These are phyloP conservation scores for Biscogniauxia marginata DNA, from an alignment of 2,329 filamentous ascomycete genomes.

Conservation along the genomic window DNA sequence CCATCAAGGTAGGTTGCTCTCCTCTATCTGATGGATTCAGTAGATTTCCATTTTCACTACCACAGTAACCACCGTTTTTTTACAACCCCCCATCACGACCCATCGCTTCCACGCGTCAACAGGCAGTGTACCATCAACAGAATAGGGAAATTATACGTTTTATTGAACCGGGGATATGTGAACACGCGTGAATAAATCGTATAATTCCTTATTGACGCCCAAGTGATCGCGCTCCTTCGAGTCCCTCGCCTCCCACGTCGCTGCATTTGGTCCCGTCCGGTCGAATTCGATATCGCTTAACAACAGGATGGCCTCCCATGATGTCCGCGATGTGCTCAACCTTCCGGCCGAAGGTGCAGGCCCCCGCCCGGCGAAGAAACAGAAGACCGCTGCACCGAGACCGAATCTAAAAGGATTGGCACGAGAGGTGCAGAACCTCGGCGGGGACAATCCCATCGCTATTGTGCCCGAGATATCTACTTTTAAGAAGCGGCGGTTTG, in stretches of 20 bases:
- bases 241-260: not conserved
- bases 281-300: not conserved
- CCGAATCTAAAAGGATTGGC: constrained; percentile 63
- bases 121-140: not conserved
- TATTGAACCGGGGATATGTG: not conserved
- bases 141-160: not conserved
- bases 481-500: constrained; percentile 59
- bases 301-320: constrained; percentile 67
- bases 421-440: constrained; percentile 63
- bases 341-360: constrained; percentile 61
- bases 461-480: constrained; percentile 60
- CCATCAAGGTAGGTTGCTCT: too few species aligned
- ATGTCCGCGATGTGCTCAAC: constrained; percentile 87
- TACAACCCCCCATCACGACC: not conserved
- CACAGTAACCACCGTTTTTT: not conserved
- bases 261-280: not conserved
- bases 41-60: not conserved
- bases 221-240: not conserved
- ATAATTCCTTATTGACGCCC: not conserved
- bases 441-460: constrained; percentile 65
- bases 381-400: constrained; percentile 62
- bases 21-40: too few species aligned
- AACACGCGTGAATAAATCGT: not conserved
- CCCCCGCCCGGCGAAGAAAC: constrained; percentile 68
- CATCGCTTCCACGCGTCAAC: not conserved